Evolutionary conservation across 106 monocot species (phyloP), one percentile per base, ranked within the genome.

Genomic region (Acanthochlamys bracteata): DNA sequence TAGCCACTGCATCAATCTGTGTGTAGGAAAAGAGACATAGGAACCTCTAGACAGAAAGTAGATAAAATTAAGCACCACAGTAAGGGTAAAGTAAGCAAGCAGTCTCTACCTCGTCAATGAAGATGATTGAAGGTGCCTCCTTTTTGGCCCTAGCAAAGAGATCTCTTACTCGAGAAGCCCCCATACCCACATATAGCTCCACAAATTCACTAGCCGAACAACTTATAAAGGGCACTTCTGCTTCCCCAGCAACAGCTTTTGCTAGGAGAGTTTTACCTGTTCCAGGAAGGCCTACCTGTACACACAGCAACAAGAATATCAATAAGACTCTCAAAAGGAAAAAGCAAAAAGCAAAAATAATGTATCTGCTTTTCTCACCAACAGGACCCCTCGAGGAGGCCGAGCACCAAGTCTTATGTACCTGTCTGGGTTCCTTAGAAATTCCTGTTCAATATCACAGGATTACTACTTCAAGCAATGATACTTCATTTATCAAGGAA

Each of bases 171-270:
- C 96, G 67, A 53, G 96, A 91, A 52, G 96, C 96, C 41, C 96
- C 96, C 96, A 91, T 98, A 46, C 96, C 96, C n/a, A 98, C 91
- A 79, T 98, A 98, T 19, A 98, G 73, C 63, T 98, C 96, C 2
- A 98, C 96, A 75, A 98, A 98, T 68, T 98, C 96, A 69, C 96
- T 98, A 64, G 96, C 96, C 53, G 96, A 91, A 71, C 96, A 91
- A 70, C 91, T 98, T 60, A 98, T 91, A 69, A 98, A 98, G 16
- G 96, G 96, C 15, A 98, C 96, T 73, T 98, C 96, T 55, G 96
- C 96, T 72, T 98, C 96, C 49, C 96, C 96, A 24, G 96, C 96
- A 40, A 98, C 96, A 72, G 96, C 96, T 75, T 98, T 98, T 25
- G 96, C 96, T 11, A 98, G 75, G 63, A 98, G 88, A 39, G 96